phyloP scores from a whole-genome alignment of 176 grass and related monocot species.

The Areca catechu region DNA sequence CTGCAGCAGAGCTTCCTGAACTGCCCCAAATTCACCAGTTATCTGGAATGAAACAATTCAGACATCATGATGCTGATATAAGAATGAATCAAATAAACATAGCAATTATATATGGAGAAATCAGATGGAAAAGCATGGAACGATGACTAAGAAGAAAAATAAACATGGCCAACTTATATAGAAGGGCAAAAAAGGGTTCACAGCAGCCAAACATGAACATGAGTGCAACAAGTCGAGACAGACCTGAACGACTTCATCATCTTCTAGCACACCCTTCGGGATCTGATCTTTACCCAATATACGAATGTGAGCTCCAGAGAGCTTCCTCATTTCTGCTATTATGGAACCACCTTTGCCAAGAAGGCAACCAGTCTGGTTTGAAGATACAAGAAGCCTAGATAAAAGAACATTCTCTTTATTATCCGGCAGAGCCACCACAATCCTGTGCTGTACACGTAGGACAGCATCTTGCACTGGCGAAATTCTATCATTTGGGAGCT shows the following conservation, averaged over 20 bases:
- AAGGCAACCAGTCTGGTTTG: slow-evolving; percentile 85
- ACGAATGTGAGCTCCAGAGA: slow-evolving; percentile 73
- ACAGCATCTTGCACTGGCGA: slow-evolving; percentile 86
- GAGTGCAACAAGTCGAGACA: not conserved
- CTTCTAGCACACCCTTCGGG: slow-evolving; percentile 50
- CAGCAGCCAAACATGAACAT: not conserved
- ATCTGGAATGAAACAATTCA: slow-evolving; percentile 40
- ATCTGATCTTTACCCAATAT: slow-evolving; percentile 72
- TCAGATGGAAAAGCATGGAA: slow-evolving; percentile 1
- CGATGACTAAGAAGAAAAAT: not conserved
- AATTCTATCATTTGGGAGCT: slow-evolving; percentile 75
- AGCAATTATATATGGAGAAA: not conserved
- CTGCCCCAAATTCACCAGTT: slow-evolving; percentile 54
- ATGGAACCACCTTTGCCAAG: slow-evolving; percentile 86
- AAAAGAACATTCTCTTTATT: slow-evolving; percentile 36
- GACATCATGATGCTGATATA: slow-evolving; percentile 8
- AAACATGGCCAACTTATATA: no score
- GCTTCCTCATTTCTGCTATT: slow-evolving; percentile 93
- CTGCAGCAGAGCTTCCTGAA: slow-evolving; percentile 86
- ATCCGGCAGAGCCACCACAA: slow-evolving; percentile 35
- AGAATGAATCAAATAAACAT: not conserved
- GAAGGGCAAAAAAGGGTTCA: not conserved
- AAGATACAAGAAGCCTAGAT: slow-evolving; percentile 52
- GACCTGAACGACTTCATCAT: slow-evolving; percentile 84
- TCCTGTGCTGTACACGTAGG: slow-evolving; percentile 65